Evolutionary conservation across 768 basidiomycete genomes (phyloP).

Genomic region (Cystoderma amianthinum): DNA sequence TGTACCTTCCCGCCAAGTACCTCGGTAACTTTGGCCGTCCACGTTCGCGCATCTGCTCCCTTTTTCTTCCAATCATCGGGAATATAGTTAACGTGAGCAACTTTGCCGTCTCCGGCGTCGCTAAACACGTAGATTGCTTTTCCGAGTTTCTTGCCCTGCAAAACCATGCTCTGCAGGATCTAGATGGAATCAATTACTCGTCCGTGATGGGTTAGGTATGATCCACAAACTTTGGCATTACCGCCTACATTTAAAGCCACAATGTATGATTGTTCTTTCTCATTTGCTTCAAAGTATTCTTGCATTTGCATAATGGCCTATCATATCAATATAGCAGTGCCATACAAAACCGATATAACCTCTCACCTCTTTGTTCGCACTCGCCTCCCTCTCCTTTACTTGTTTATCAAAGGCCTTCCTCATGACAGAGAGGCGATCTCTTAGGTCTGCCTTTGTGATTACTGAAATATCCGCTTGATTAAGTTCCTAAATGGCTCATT

Average conservation of each 20-base stretch:
- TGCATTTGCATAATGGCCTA: slow-evolving; percentile 68
- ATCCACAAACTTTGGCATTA: slow-evolving; percentile 61
- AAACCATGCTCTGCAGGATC: slow-evolving; percentile 71
- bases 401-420: slow-evolving; percentile 84
- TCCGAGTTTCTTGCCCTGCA: slow-evolving; percentile 71
- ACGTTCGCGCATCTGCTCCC: slow-evolving; percentile 79
- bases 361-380: slow-evolving; percentile 69
- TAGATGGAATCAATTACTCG: slow-evolving; percentile 16
- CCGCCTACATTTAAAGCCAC: slow-evolving; percentile 71
- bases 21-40: slow-evolving; percentile 75
- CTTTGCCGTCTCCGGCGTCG: slow-evolving; percentile 62
- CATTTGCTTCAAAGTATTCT: slow-evolving; percentile 73
- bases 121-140: slow-evolving; percentile 91
- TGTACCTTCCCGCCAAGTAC: slow-evolving; percentile 87
- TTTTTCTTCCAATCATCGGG: slow-evolving; percentile 48
- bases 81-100: slow-evolving; percentile 85
- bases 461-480: slow-evolving; percentile 87
- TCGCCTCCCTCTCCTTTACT: slow-evolving; percentile 73
- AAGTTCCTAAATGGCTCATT: slow-evolving; percentile 56
- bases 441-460: slow-evolving; percentile 72
- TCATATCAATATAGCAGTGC: background rate
- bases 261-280: slow-evolving; percentile 63
- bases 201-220: background rate
- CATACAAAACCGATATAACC: background rate
- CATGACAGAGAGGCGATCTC: slow-evolving; percentile 60